Evolutionary conservation across 2,329 filamentous ascomycete genomes (phyloP).

Genomic region (Cytospora piceae): DNA sequence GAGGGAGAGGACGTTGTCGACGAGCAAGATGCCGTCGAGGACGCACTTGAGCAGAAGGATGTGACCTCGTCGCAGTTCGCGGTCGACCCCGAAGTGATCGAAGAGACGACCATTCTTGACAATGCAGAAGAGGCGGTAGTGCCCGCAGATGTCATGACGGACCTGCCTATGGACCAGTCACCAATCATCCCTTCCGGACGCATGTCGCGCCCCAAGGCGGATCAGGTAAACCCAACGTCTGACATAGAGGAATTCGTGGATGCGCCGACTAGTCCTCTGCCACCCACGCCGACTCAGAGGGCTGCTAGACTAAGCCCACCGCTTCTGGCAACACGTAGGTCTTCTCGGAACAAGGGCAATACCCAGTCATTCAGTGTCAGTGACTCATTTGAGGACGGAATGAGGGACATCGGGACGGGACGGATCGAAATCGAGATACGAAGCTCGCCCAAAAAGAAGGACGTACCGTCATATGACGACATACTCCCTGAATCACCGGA

Average conservation of each 20-base stretch:
- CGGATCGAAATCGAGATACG: conserved; percentile 25
- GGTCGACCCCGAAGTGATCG: conserved; percentile 9
- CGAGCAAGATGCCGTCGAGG: neutral
- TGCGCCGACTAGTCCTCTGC: conserved; percentile 49
- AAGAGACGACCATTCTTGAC: conserved; percentile 14
- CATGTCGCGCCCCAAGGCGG: conserved; percentile 29
- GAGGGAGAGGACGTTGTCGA: conserved; percentile 25
- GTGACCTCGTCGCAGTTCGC: conserved; percentile 11
- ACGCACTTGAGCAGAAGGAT: neutral
- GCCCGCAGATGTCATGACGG: neutral
- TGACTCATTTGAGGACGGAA: conserved; percentile 35
- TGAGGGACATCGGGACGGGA: conserved; percentile 22
- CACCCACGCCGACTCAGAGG: conserved; percentile 37
- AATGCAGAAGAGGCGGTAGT: neutral
- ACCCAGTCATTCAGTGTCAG: conserved; percentile 46
- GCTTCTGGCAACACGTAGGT: neutral
- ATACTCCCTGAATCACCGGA: conserved; percentile 28
- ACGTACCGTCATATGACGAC: conserved; percentile 21
- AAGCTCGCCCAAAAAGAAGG: conserved; percentile 27
- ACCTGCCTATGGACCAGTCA: neutral
- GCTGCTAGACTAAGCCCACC: conserved; percentile 27
- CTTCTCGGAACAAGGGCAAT: conserved; percentile 11
- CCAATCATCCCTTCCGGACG: conserved; percentile 14
- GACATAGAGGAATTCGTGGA: conserved; percentile 55
- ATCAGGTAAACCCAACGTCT: conserved; percentile 46